phyloP scores from a whole-genome alignment of 306 rosid species.

The Luffa aegyptiaca region DNA sequence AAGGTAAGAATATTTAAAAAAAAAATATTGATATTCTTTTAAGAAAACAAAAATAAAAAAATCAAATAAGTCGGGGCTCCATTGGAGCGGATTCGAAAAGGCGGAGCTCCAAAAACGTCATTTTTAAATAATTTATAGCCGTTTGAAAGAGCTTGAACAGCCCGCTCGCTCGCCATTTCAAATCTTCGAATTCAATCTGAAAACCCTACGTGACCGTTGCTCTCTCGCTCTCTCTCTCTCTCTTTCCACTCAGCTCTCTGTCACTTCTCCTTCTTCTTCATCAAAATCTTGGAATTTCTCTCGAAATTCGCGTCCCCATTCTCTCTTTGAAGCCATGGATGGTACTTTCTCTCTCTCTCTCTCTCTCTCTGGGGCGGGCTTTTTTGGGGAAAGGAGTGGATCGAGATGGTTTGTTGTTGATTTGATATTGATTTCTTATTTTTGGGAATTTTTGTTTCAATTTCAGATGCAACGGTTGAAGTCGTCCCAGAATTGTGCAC shows the following conservation, averaged over 20 bases:
- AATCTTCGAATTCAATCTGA: constrained; percentile 19
- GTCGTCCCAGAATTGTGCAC: constrained; percentile 20
- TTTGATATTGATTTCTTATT: background rate
- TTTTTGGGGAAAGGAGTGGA: background rate
- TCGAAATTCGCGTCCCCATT: constrained; percentile 2
- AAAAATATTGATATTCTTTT: no score
- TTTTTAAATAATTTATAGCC: constrained; percentile 27
- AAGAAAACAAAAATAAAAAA: background rate
- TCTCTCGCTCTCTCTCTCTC: constrained; percentile 18
- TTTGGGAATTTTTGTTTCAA: constrained; percentile 6
- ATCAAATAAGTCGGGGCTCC: background rate
- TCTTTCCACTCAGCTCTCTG: constrained; percentile 14
- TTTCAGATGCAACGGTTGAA: constrained; percentile 42
- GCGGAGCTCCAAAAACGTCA: background rate
- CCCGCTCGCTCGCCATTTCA: constrained; percentile 35
- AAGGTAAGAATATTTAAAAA: no score
- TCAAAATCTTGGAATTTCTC: background rate
- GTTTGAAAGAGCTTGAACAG: constrained; percentile 20
- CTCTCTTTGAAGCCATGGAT: constrained; percentile 29
- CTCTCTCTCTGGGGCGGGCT: background rate
- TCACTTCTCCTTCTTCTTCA: constrained; percentile 10
- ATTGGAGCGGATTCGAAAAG: background rate
- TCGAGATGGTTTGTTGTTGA: background rate
- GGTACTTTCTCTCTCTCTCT: constrained; percentile 30
- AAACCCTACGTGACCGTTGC: constrained; percentile 23